These are phyloP conservation scores for Claviceps quebecensis DNA, from an alignment of 2,329 filamentous ascomycete species.

Conservation along the genomic window DNA sequence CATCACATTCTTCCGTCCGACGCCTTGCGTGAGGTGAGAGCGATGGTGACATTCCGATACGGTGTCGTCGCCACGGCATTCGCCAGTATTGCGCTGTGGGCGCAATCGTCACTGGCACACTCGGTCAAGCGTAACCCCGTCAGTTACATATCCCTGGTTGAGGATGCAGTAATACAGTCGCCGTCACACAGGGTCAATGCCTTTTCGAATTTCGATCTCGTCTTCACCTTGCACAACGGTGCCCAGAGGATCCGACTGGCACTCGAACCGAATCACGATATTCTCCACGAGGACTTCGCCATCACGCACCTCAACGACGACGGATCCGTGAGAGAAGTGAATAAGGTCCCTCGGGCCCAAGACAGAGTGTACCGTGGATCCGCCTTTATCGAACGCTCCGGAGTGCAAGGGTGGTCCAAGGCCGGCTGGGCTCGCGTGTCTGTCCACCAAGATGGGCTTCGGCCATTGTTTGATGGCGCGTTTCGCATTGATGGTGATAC, in stretches of 20 bases:
- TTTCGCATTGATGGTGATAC: conserved; percentile 71
- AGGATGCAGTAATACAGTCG: conserved; percentile 64
- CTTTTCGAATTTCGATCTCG: conserved; percentile 70
- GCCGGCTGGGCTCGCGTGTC: conserved; percentile 80
- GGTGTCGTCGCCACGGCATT: conserved; percentile 10
- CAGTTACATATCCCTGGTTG: conserved; percentile 55
- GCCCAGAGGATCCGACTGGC: conserved; percentile 61
- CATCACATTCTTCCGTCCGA: no score
- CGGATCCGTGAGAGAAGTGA: conserved; percentile 51
- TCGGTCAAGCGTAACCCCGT: conserved; percentile 67
- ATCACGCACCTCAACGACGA: conserved; percentile 60
- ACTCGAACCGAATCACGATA: conserved; percentile 82
- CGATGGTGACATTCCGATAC: conserved; percentile 15
- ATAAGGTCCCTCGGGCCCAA: conserved; percentile 55
- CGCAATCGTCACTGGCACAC: conserved; percentile 32
- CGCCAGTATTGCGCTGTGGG: conserved; percentile 11
- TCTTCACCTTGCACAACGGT: conserved; percentile 57
- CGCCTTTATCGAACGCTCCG: conserved; percentile 52
- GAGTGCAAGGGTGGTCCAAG: conserved; percentile 54
- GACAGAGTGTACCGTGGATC: conserved; percentile 78
- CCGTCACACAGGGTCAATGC: conserved; percentile 67
- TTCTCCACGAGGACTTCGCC: conserved; percentile 62
- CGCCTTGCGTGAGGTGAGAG: not conserved
- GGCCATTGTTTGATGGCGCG: conserved; percentile 78
- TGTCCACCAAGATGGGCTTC: conserved; percentile 58